Evolutionary conservation across 2,329 filamentous ascomycete species (phyloP), one percentile per base, ranked within the genome.

Genomic region (Penicillium nordicum): DNA sequence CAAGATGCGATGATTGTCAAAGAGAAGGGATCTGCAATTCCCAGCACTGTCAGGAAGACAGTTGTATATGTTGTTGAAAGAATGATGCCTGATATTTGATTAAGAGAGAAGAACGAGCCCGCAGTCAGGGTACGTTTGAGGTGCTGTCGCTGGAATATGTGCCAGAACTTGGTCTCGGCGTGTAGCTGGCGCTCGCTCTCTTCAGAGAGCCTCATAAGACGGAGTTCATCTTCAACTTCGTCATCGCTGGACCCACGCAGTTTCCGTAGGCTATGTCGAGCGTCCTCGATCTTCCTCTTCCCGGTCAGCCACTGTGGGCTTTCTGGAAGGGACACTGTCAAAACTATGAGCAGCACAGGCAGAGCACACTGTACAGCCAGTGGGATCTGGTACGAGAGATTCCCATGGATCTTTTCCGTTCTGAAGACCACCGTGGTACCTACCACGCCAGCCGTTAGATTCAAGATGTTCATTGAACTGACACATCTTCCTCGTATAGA

Each of bases 1-100:
- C 71, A 73, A 14, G 71, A 67, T 10, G 71, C 68, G 38, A 73
- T 68, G 34, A 75, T 67, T 6, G 73, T 75, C 21, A 75, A 62
- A 9, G 68, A 55, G 52, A 75, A 75, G 3, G 70, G 47, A 47
- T 74, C 61, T 9, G 60, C 66, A 18, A 73, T 62, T 3, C 70
- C 72, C 32, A 72, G 60, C 34, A 70, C 63, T 11, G 69, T 69
- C 11, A 75, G 66, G 50, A 75, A 72, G 45, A 75, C 67, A 0
- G 73, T 75, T 10, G 72, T 65, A 52, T 76, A 76, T 2, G 72
- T 74, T 1, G 68, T 71, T 23, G 70, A 70, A 9, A 75, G 65
- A 32, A 75, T 73, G 49, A 74, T 55, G 11, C 73, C 73, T 5
- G 70, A 71, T 21, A 75, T 65, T 48, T 75, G 73, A 44, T 72